Evolutionary conservation across 345 rosid genomes (phyloP).

Genomic region (Luvunga scandens): DNA sequence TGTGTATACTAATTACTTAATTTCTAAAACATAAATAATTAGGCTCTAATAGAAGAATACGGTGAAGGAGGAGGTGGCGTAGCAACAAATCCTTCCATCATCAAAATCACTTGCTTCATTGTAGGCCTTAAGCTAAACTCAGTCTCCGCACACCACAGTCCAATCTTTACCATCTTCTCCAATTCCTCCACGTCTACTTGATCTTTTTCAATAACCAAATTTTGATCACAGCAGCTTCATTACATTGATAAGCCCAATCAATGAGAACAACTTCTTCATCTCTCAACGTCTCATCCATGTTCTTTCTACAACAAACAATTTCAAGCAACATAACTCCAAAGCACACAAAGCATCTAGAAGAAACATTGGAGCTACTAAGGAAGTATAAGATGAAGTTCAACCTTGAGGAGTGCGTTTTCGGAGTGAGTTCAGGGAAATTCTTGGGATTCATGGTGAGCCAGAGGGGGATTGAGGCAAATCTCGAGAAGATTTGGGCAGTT

Average conservation of each 20-base stretch:
- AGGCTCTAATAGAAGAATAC: neutral
- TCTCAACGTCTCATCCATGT: neutral
- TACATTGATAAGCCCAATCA: constrained; percentile 3
- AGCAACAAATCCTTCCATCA: neutral
- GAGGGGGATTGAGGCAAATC: too few species aligned
- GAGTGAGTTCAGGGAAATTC: too few species aligned
- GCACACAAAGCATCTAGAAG: too few species aligned
- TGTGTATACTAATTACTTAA: too few species aligned
- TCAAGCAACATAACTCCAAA: constrained; percentile 1
- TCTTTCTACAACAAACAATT: constrained; percentile 3
- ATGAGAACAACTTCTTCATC: neutral
- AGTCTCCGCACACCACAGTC: neutral
- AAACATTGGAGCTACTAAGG: too few species aligned
- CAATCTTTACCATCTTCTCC: neutral
- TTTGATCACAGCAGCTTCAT: neutral
- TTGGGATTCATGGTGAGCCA: too few species aligned
- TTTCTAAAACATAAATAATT: too few species aligned
- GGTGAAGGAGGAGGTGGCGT: neutral
- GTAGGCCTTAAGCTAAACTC: neutral
- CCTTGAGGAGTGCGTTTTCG: too few species aligned
- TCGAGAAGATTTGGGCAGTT: too few species aligned
- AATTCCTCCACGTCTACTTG: neutral
- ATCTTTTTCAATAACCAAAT: neutral
- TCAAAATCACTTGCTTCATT: neutral
- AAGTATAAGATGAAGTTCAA: too few species aligned